These are phyloP conservation scores for Pseudogymnoascus sp. DNA, from an alignment of 2,329 filamentous ascomycete species.

Conservation along the genomic window DNA sequence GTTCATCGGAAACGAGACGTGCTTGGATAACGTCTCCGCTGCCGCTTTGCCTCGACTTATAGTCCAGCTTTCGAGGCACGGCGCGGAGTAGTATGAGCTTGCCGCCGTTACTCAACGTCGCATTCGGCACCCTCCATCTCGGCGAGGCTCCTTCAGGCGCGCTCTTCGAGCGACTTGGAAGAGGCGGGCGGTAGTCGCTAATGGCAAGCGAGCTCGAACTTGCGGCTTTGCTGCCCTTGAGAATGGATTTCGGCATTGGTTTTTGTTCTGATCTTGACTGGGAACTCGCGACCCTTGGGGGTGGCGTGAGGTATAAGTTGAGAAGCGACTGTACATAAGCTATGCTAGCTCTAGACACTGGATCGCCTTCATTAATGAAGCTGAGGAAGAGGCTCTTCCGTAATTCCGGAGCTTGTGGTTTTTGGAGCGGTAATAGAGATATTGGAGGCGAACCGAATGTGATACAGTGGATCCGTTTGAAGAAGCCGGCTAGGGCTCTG, in stretches of 20 bases:
- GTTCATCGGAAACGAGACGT: conserved; percentile 57
- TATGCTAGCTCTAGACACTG: conserved; percentile 67
- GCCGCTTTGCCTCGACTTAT: conserved; percentile 38
- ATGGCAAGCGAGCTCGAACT: conserved; percentile 16
- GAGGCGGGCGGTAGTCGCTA: conserved; percentile 16
- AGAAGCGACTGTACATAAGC: conserved; percentile 65
- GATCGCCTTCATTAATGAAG: conserved; percentile 82
- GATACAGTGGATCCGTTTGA: conserved; percentile 74
- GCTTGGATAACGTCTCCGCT: conserved; percentile 57
- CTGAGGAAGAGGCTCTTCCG: conserved; percentile 66
- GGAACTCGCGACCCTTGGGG: conserved; percentile 32
- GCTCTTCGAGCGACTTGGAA: conserved; percentile 15
- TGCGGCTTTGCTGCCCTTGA: conserved; percentile 14
- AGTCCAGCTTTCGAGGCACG: conserved; percentile 37
- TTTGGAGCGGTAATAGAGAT: conserved; percentile 58
- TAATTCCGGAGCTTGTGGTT: conserved; percentile 41
- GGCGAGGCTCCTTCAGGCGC: conserved; percentile 28
- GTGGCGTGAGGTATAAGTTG: conserved; percentile 57
- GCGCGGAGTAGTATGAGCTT: conserved; percentile 56
- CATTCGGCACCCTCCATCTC: conserved; percentile 57
- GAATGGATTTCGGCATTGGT: conserved; percentile 6
- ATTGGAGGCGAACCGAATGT: conserved; percentile 80
- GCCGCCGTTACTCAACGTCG: conserved; percentile 62
- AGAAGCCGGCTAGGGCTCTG: conserved; percentile 57
- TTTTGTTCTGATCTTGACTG: background rate